These are phyloP conservation scores for Polygonum maritimum DNA, from an alignment of 148 eudicot genomes.

Conservation along the genomic window DNA sequence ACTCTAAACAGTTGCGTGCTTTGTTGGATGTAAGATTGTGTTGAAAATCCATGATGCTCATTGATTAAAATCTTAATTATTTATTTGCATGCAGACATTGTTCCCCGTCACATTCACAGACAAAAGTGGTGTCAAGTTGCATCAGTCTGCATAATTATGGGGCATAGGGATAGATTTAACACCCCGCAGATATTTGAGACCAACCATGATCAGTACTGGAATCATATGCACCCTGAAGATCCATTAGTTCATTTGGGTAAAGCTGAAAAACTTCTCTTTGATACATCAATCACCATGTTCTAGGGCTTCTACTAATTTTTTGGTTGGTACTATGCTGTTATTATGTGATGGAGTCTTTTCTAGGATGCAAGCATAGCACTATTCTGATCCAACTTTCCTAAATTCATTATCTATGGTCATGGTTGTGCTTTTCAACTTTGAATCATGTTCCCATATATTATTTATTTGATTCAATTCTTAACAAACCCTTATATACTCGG, in stretches of 20 bases:
- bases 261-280: neutral
- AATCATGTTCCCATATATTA: neutral
- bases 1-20: neutral
- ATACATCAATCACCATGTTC: slow-evolving; percentile 3
- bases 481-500: neutral
- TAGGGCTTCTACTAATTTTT: neutral
- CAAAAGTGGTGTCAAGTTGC: neutral
- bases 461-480: neutral
- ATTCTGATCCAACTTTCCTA: neutral
- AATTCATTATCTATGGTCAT: neutral
- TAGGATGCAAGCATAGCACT: neutral
- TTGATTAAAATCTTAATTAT: neutral
- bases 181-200: slow-evolving; percentile 48
- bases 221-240: slow-evolving; percentile 43
- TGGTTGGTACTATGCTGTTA: neutral
- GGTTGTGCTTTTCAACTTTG: neutral
- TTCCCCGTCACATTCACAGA: neutral
- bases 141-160: slow-evolving; percentile 33
- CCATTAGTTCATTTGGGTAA: slow-evolving; percentile 55
- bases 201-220: slow-evolving; percentile 61
- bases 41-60: neutral
- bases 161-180: slow-evolving; percentile 45
- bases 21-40: neutral
- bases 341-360: neutral
- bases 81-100: neutral